A percentile compares a stretch with the other conserved stretches of the same genome.
These are phyloP conservation scores for Copromyces sp. DNA, from an alignment of 495 filamentous ascomycete genomes.

Conservation along the genomic window DNA sequence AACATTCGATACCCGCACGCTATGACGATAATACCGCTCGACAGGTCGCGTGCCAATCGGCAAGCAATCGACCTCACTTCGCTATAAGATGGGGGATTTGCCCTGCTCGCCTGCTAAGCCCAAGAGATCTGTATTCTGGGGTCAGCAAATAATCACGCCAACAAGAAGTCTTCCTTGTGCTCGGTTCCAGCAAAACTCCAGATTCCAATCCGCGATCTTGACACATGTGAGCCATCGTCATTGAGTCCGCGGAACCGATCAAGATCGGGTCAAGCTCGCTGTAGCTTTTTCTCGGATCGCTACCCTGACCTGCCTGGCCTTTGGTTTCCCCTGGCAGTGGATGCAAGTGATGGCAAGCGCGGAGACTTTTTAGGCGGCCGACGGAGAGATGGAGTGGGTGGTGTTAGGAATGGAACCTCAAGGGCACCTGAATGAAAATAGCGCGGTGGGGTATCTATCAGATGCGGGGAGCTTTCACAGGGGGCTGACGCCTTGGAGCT, in stretches of 20 bases:
- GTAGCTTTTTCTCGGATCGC: background rate
- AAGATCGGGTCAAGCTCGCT: background rate
- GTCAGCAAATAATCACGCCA: background rate
- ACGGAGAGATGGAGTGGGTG: background rate
- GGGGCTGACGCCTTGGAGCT: background rate
- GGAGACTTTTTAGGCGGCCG: background rate
- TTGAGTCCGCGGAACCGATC: background rate
- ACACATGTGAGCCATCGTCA: background rate
- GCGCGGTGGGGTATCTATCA: background rate
- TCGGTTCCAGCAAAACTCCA: background rate
- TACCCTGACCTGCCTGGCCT: background rate
- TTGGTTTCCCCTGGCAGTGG: background rate
- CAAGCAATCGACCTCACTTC: background rate
- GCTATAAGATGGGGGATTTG: background rate
- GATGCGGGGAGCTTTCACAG: background rate
- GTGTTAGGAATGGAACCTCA: background rate
- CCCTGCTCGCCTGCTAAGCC: background rate
- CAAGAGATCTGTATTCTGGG: background rate
- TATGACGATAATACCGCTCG: background rate
- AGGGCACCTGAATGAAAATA: background rate
- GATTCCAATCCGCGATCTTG: background rate
- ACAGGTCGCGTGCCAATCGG: background rate
- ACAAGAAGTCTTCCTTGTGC: background rate
- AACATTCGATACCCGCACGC: background rate
- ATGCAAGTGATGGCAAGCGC: background rate